phyloP scores from a whole-genome alignment of 139 green algal species.

The Chlamydomonas sphaeroides region DNA sequence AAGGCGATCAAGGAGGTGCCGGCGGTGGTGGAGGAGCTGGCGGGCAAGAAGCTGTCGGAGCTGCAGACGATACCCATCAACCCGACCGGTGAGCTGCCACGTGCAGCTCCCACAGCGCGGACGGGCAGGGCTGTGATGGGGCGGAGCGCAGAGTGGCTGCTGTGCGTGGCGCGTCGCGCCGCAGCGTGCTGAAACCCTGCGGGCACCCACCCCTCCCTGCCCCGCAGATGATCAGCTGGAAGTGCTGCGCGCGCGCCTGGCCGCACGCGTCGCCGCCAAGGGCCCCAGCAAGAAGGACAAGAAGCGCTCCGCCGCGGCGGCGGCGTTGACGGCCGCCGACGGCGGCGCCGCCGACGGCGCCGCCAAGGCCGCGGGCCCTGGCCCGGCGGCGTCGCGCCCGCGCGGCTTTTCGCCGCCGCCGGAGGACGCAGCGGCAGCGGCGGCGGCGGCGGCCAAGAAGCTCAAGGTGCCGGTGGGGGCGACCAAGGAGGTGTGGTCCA shows the following conservation, averaged over 20 bases:
- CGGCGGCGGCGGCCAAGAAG: slow-evolving; percentile 26
- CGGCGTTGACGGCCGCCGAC: not conserved
- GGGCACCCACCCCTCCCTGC: not conserved
- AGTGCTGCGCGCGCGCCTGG: slow-evolving; percentile 39
- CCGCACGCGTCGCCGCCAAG: slow-evolving; percentile 48
- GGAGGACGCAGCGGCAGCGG: not conserved
- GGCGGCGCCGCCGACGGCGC: not conserved
- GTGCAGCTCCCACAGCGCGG: too few species aligned
- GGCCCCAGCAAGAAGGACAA: slow-evolving; percentile 46
- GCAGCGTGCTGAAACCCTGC: too few species aligned
- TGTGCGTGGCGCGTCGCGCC: too few species aligned
- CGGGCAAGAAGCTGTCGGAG: slow-evolving; percentile 34
- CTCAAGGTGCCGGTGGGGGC: slow-evolving; percentile 52
- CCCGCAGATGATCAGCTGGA: slow-evolving; percentile 56
- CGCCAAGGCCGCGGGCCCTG: too few species aligned
- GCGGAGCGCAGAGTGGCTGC: too few species aligned
- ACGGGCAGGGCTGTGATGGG: too few species aligned
- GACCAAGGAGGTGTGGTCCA: slow-evolving; percentile 51
- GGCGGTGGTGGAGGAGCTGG: slow-evolving; percentile 63
- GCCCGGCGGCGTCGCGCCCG: too few species aligned
- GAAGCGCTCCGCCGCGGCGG: slow-evolving; percentile 5
- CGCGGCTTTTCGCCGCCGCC: slow-evolving; percentile 8
- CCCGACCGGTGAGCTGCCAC: slow-evolving; percentile 27
- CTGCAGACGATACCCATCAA: slow-evolving; percentile 72
- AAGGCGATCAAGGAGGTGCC: slow-evolving; percentile 81